These are phyloP conservation scores for Ogataea minuta DNA, from an alignment of 805 yeast species.

Conservation along the genomic window DNA sequence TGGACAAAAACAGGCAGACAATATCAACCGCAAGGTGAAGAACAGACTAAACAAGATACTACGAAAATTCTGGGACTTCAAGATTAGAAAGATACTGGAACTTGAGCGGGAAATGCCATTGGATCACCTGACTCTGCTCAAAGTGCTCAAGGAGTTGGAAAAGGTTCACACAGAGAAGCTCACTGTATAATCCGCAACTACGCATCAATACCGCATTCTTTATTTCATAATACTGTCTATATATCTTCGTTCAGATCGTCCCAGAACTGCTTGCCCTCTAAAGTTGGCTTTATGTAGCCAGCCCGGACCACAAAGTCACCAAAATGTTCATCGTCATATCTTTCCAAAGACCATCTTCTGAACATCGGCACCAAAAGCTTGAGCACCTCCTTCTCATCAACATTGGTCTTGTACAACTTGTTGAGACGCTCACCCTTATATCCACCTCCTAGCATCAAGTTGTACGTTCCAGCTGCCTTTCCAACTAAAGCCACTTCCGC, in stretches of 20 bases:
- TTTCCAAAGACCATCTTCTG: constrained; percentile 91
- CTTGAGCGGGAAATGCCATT: constrained; percentile 43
- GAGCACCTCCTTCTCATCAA: constrained; percentile 86
- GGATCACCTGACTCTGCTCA: constrained; percentile 26
- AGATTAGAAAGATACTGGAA: constrained; percentile 41
- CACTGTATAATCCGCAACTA: background rate
- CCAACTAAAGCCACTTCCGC: constrained; percentile 96
- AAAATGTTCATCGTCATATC: constrained; percentile 88
- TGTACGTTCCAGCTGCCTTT: constrained; percentile 90
- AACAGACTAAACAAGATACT: constrained; percentile 46
- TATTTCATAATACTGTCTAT: constrained; percentile 19
- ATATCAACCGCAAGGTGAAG: constrained; percentile 37
- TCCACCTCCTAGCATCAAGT: constrained; percentile 94
- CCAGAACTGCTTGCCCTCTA: constrained; percentile 92
- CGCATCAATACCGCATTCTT: constrained; percentile 1
- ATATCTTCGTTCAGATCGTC: constrained; percentile 86
- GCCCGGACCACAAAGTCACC: constrained; percentile 89
- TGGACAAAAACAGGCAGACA: constrained; percentile 29
- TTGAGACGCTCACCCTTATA: constrained; percentile 90
- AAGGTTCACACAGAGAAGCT: constrained; percentile 3
- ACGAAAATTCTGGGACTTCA: constrained; percentile 49
- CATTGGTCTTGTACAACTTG: constrained; percentile 82
- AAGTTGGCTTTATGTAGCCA: constrained; percentile 85
- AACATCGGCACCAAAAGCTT: constrained; percentile 77
- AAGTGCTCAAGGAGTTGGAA: constrained; percentile 31